phyloP scores from a whole-genome alignment of 495 filamentous ascomycete genomes.

The Penicillium egyptiacum region DNA sequence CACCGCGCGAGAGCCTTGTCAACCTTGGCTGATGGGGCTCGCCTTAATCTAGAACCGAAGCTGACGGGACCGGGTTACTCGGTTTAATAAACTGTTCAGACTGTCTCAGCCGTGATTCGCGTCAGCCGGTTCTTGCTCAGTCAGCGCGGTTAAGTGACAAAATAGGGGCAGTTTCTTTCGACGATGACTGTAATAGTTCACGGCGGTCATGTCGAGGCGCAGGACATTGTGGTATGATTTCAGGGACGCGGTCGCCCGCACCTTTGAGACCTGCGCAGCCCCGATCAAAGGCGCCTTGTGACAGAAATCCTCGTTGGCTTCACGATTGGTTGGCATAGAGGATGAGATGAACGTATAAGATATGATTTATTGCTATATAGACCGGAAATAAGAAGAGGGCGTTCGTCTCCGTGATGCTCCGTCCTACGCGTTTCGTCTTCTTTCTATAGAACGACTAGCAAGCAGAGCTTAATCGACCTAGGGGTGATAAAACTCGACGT shows the following conservation, averaged over 20 bases:
- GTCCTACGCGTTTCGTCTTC: slow-evolving; percentile 2
- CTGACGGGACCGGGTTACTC: not conserved
- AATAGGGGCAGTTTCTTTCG: not conserved
- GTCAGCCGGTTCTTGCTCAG: not conserved
- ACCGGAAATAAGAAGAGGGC: not conserved
- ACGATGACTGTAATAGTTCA: not conserved
- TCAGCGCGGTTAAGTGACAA: not conserved
- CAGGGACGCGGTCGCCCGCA: not conserved
- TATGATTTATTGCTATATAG: not conserved
- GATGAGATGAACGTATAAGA: not conserved
- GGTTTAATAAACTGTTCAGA: not conserved
- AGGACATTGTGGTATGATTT: no score
- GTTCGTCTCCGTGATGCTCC: not conserved
- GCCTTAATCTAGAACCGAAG: no score
- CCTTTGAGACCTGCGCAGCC: not conserved
- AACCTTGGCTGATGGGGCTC: no score
- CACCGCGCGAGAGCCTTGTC: no score
- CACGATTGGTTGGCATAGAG: not conserved
- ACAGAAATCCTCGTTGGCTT: not conserved
- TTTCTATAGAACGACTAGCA: slow-evolving; percentile 3
- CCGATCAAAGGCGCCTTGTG: not conserved
- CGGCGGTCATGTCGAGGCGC: not conserved
- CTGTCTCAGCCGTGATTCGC: not conserved
- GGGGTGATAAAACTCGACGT: not conserved
- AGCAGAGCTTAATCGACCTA: slow-evolving; percentile 1